A percentile compares a stretch with the other conserved stretches of the same genome.
Evolutionary conservation across 2,329 filamentous ascomycete genomes (phyloP).

Genomic region (Penicillium expansum): DNA sequence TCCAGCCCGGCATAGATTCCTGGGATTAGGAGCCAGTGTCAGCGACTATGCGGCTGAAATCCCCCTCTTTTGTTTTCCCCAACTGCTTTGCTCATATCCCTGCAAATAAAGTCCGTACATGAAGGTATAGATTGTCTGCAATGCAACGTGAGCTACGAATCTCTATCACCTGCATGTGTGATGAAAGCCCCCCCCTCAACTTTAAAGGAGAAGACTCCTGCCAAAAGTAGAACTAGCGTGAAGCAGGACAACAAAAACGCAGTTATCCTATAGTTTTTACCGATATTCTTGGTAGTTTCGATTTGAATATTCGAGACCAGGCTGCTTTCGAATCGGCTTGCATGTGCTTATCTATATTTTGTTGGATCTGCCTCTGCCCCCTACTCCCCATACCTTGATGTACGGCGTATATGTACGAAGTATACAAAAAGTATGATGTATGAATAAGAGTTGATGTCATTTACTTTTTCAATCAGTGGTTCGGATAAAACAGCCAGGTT

Average conservation of each 20-base stretch:
- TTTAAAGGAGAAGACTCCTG: background rate
- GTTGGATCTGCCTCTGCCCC: background rate
- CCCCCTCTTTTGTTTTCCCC: background rate
- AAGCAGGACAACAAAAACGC: background rate
- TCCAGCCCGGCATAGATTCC: background rate
- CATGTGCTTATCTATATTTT: background rate
- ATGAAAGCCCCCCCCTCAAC: background rate
- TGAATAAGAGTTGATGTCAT: background rate
- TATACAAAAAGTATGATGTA: background rate
- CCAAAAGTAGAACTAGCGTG: background rate
- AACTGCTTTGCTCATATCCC: background rate
- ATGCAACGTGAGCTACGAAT: background rate
- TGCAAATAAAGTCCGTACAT: background rate
- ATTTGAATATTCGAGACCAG: background rate
- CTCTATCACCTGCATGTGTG: background rate
- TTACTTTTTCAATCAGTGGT: background rate
- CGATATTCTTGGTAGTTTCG: background rate
- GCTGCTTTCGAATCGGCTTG: background rate
- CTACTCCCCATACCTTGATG: background rate
- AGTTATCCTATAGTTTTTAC: background rate
- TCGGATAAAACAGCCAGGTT: slow-evolving; percentile 2
- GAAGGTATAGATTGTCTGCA: background rate
- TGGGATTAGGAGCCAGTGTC: background rate
- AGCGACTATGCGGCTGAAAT: background rate
- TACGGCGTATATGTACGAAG: background rate